Percentiles rank a stretch among this genome's conserved stretches.
These are phyloP conservation scores for Mimosa pudica DNA, from an alignment of 306 rosid species.

Conservation along the genomic window DNA sequence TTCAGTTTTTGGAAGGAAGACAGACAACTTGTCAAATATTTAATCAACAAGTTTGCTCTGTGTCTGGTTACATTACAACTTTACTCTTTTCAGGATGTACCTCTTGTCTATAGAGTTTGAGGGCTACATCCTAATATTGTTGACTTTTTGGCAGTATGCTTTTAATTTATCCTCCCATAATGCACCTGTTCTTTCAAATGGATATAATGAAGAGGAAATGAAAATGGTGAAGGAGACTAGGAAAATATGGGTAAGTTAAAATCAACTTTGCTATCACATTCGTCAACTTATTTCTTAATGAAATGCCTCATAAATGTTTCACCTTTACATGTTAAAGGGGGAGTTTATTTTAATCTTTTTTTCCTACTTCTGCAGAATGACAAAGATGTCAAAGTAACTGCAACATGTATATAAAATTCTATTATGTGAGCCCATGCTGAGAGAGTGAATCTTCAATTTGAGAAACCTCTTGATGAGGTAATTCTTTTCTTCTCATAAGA, in stretches of 20 bases:
- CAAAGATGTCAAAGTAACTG: conserved; percentile 79
- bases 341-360: background rate
- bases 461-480: conserved; percentile 94
- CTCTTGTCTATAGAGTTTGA: too few species aligned
- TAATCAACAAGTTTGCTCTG: conserved; percentile 78
- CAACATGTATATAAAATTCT: conserved; percentile 93
- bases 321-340: background rate
- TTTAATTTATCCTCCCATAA: conserved; percentile 94
- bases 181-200: conserved; percentile 79
- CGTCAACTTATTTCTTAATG: too few species aligned
- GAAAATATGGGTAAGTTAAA: conserved; percentile 81
- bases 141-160: conserved; percentile 87
- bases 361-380: conserved; percentile 74
- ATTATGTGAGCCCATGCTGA: conserved; percentile 99
- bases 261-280: too few species aligned
- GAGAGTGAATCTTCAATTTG: conserved; percentile 93
- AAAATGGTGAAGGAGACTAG: conserved; percentile 89
- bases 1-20: conserved; percentile 81
- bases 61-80: too few species aligned
- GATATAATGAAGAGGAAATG: conserved; percentile 99
- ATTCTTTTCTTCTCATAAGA: too few species aligned
- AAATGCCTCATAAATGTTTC: too few species aligned
- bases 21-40: conserved; percentile 82
- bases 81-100: conserved; percentile 2
- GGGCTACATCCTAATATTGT: conserved; percentile 23